Conservation (phyloP, 106 monocot genomes). For the Alisma plantagoaquatica region DNA sequence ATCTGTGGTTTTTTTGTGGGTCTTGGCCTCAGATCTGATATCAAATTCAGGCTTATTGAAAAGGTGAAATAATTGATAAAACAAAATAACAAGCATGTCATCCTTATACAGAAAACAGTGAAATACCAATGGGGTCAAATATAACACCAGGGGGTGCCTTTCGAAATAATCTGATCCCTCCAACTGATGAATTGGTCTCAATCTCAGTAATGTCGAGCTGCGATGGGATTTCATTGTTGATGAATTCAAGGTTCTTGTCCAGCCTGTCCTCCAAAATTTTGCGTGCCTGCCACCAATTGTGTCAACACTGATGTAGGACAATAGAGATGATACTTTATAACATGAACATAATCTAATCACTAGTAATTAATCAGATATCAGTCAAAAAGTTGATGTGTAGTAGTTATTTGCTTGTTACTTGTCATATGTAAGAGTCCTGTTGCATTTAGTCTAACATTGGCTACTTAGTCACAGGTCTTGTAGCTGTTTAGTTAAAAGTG, state of each 20-base stretch:
- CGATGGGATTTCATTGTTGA: slow-evolving; percentile 18
- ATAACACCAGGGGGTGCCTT: slow-evolving; percentile 66
- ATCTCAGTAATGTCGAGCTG: slow-evolving; percentile 8
- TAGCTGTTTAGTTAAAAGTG: too few species aligned
- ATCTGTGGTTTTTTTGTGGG: slow-evolving; percentile 63
- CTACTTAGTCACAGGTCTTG: too few species aligned
- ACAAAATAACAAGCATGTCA: background rate
- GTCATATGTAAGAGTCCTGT: too few species aligned
- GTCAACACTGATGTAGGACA: too few species aligned
- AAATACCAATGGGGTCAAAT: slow-evolving; percentile 39
- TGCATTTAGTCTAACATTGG: too few species aligned
- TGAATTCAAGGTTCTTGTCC: slow-evolving; percentile 52
- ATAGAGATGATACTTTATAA: too few species aligned
- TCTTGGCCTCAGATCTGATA: slow-evolving; percentile 33
- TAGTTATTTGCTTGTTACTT: too few species aligned
- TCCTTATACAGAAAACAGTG: background rate
- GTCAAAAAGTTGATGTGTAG: too few species aligned
- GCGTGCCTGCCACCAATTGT: slow-evolving; percentile 49
- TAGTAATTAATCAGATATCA: too few species aligned
- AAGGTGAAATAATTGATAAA: background rate
- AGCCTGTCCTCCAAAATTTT: slow-evolving; percentile 66
- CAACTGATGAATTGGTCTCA: slow-evolving; percentile 25
- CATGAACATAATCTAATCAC: too few species aligned
- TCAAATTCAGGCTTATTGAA: background rate
- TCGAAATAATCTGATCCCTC: slow-evolving; percentile 57